Evolutionary conservation across 75 land plant genomes (phyloP), one percentile per base, ranked within the genome.

Genomic region (Picea sitchensis): DNA sequence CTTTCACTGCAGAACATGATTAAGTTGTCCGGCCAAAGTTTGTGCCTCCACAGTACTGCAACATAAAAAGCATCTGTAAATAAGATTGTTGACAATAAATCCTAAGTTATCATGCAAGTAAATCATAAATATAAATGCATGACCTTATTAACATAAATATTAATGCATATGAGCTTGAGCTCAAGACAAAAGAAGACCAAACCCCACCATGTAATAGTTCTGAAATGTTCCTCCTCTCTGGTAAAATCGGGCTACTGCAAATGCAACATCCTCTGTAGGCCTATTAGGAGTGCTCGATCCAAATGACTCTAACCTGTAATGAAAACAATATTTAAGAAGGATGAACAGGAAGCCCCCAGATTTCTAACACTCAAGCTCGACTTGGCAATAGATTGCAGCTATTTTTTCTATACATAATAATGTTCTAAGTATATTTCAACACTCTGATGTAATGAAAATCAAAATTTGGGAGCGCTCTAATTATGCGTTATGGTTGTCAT

Each of bases 151-250:
- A 5, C 41, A 38, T 38, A 38, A 38, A 38, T 38, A 38, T 38
- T 38, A 38, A 38, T 38, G 1, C 41, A 38, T 65, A 3, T 34
- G 44, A 17, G 47, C 21, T 30, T 6, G 9, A 17, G 18, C 38
- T 15, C 21, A 68, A 68, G 20, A 68, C n/a, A 9, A 68, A 34
- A 30, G 0, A 36, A 17, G 47, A 18, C 3, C 32, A 68, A 76
- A 54, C 23, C 2, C 6, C 73, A 97, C 99, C 99, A 97, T 97
- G 80, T 97, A 97, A 72, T 97, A 97, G 73, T 95, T 97, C 34
- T 97, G 99, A 72, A 95, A 93, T 26, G 92, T 95, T 61, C 99
- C 99, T 38, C 98, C 98, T 12, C 98, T 12, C 83, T 89, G 94
- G 85, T 82, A 97, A 83, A 97, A 97, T 2, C 99, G 92, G 20